Conservation (phyloP, 2,329 filamentous ascomycete genomes). For the Ceratocystis albifundus region DNA sequence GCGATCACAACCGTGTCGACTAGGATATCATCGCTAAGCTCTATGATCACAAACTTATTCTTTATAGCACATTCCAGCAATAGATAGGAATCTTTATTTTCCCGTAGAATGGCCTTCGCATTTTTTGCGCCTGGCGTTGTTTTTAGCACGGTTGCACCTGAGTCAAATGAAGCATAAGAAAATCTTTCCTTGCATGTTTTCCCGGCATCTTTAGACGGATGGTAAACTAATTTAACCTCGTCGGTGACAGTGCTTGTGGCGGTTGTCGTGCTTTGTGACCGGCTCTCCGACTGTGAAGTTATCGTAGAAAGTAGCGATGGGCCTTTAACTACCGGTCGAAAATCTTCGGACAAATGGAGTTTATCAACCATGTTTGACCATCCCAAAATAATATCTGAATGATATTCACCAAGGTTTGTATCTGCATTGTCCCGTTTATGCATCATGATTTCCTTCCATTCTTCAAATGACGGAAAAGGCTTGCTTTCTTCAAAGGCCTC, state of each 20-base stretch:
- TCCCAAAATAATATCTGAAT: not conserved
- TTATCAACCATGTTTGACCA: not conserved
- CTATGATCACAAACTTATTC: constrained; percentile 90
- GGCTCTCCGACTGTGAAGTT: not conserved
- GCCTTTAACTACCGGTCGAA: not conserved
- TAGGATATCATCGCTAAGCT: constrained; percentile 74
- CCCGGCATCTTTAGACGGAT: constrained; percentile 81
- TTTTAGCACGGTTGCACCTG: constrained; percentile 85
- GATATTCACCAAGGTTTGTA: not conserved
- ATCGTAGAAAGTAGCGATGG: not conserved
- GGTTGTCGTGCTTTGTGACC: not conserved
- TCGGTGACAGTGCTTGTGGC: not conserved
- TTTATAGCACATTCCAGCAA: constrained; percentile 74
- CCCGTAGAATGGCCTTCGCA: constrained; percentile 74
- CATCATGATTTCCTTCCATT: constrained; percentile 22
- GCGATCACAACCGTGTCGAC: constrained; percentile 95
- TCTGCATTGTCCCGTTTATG: constrained; percentile 12
- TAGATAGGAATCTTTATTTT: constrained; percentile 99
- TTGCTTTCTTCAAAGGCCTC: not conserved
- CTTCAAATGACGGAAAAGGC: constrained; percentile 18
- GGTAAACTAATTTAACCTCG: constrained; percentile 29
- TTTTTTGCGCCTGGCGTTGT: constrained; percentile 79
- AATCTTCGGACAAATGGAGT: not conserved
- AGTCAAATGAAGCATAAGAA: constrained; percentile 96
- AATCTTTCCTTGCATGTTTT: constrained; percentile 97